phyloP scores from a whole-genome alignment of 192 early-diverging fungal species.

The Chytriomyces hyalinus region DNA sequence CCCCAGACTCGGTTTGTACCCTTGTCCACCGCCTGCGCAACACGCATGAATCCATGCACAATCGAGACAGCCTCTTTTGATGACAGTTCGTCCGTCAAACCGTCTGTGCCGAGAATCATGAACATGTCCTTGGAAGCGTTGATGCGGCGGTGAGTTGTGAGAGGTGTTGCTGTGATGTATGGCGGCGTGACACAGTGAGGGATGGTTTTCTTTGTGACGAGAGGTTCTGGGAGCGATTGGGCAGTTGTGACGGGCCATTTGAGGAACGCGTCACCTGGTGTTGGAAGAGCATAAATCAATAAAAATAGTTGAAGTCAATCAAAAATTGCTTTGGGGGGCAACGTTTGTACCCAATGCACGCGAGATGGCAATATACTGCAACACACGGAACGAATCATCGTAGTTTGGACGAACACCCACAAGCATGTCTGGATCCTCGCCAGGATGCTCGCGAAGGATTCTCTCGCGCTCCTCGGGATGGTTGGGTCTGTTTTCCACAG shows the following conservation, averaged over 20 bases:
- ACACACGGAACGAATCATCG: constrained; percentile 39
- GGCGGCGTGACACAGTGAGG: constrained; percentile 48
- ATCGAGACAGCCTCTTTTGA: constrained; percentile 41
- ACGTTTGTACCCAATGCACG: constrained; percentile 53
- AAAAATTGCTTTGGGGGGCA: background rate
- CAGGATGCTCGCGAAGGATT: constrained; percentile 54
- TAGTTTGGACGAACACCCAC: background rate
- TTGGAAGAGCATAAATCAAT: background rate
- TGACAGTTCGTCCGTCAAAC: constrained; percentile 51
- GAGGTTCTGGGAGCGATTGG: constrained; percentile 18
- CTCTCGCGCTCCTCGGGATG: constrained; percentile 50
- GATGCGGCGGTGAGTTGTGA: constrained; percentile 45
- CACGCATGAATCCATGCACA: constrained; percentile 36
- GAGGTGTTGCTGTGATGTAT: constrained; percentile 57
- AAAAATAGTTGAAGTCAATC: background rate
- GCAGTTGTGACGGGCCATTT: constrained; percentile 48
- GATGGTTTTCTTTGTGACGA: background rate
- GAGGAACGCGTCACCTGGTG: constrained; percentile 50
- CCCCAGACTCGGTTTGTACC: constrained; percentile 5
- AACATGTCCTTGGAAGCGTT: constrained; percentile 44
- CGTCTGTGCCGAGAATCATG: constrained; percentile 55
- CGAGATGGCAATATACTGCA: constrained; percentile 57
- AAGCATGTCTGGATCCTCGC: constrained; percentile 42
- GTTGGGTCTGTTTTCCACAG: constrained; percentile 46
- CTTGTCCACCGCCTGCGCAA: background rate